Evolutionary conservation across 768 basidiomycete species (phyloP), one percentile per base, ranked within the genome.

Genomic region (Boletus bicolor): DNA sequence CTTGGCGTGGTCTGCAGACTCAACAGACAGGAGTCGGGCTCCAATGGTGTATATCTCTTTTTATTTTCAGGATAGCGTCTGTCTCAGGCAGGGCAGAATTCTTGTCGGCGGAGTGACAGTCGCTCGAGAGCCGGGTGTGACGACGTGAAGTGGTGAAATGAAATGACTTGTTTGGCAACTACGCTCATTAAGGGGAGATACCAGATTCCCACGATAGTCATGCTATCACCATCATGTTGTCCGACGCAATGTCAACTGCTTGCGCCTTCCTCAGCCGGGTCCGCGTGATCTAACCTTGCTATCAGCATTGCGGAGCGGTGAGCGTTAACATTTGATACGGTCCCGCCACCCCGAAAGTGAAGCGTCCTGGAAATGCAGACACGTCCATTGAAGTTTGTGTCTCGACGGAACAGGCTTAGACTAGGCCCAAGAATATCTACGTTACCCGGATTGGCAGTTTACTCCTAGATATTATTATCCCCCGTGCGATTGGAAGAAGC

Each of bases 401-500:
- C 28, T 28, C 28, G 28, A 28, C 5, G 28, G 28, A 6, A 28
- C 28, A 6, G 28, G 28, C 3, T 28, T 5, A 28, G 26, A 28
- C 5, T 43, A 7, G 21, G 21, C 21, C 21, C 14, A 19, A 26
- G 24, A 44, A 44, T 26, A 26, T 6, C 28, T 28, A 28, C 28
- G 28, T 28, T 28, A 28, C 42, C 21, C 12, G 12, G 42, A 24
- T 43, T 43, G 28, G 28, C 2, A 28, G 28, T 28, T 28, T 6
- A 24, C 21, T 24, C 2, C 21, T 24, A 28, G 28, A 28, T 28
- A 58, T 58, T 45, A 52, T 62, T 59, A 45, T 52, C 43, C 11
- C 12, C 24, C 30, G 44, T 53, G 42, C 42, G 24, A 26, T 26
- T 43, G 24, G 12, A 26, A 7, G 17, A 21, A 21, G 32, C 32